Evolutionary conservation across 2,329 filamentous ascomycete species (phyloP).

Genomic region (Lachnellula arida): DNA sequence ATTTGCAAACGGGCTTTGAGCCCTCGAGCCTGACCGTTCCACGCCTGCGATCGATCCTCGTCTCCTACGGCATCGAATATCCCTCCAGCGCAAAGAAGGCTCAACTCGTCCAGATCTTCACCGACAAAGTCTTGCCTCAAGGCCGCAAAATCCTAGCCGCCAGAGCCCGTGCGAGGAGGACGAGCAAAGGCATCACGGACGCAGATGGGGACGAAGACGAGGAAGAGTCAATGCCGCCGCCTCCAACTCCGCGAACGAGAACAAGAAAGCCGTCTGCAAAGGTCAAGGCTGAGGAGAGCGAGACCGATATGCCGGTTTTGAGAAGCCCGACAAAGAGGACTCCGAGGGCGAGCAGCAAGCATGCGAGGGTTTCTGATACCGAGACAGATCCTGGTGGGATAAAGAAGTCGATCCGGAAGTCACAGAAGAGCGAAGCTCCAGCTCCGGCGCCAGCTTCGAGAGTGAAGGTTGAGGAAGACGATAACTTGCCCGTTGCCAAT

Average conservation of each 20-base stretch:
- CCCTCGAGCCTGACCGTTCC: slow-evolving; percentile 79
- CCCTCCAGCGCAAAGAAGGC: slow-evolving; percentile 87
- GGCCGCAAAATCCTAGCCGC: slow-evolving; percentile 71
- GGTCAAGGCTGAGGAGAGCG: slow-evolving; percentile 47
- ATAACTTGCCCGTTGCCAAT: slow-evolving; percentile 26
- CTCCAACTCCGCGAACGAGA: slow-evolving; percentile 47
- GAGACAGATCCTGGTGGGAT: slow-evolving; percentile 41
- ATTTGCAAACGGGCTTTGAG: slow-evolving; percentile 84
- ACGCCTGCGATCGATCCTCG: slow-evolving; percentile 82
- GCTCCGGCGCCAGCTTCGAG: slow-evolving; percentile 34
- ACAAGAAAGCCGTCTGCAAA: slow-evolving; percentile 50
- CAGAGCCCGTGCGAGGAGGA: slow-evolving; percentile 75
- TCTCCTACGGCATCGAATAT: slow-evolving; percentile 82
- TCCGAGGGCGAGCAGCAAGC: slow-evolving; percentile 50
- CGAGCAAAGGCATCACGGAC: slow-evolving; percentile 77
- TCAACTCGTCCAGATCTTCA: slow-evolving; percentile 80
- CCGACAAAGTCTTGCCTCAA: slow-evolving; percentile 71
- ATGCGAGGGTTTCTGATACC: slow-evolving; percentile 47
- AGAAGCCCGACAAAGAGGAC: slow-evolving; percentile 50
- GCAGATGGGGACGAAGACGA: slow-evolving; percentile 65
- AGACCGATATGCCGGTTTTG: slow-evolving; percentile 40
- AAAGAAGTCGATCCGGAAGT: slow-evolving; percentile 45
- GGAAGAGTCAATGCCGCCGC: slow-evolving; percentile 48
- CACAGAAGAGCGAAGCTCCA: slow-evolving; percentile 46
- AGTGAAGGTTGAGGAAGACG: slow-evolving; percentile 52